Evolutionary conservation across 345 rosid species (phyloP).

Genomic region (Citrus medica): DNA sequence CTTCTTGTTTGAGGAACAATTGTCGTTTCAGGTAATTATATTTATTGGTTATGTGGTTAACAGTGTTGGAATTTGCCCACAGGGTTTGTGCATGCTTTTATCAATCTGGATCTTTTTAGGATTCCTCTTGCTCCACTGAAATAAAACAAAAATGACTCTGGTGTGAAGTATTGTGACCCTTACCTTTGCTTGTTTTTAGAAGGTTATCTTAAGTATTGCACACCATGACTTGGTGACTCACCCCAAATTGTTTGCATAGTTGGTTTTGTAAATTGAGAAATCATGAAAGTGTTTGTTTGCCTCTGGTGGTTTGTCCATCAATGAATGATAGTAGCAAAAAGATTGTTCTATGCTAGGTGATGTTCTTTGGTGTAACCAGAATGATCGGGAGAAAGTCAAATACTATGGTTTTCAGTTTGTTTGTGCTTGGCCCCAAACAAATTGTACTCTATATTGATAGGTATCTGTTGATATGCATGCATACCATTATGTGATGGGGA

Average conservation of each 20-base stretch:
- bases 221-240: neutral
- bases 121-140: neutral
- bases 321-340: neutral
- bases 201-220: neutral
- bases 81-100: neutral
- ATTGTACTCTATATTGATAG: neutral
- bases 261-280: neutral
- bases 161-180: neutral
- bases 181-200: neutral
- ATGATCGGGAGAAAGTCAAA: neutral
- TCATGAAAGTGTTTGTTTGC: neutral
- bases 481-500: neutral
- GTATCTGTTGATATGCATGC: neutral
- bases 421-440: neutral
- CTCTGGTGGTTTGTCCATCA: neutral
- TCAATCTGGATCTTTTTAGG: neutral
- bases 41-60: neutral
- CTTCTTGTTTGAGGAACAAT: slow-evolving; percentile 59
- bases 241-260: neutral
- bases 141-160: neutral
- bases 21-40: slow-evolving; percentile 47
- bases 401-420: neutral
- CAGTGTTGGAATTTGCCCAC: neutral
- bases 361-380: neutral
- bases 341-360: neutral